Evolutionary conservation across 2,329 filamentous ascomycete genomes (phyloP).

Genomic region (Gliomastix tumulicola): DNA sequence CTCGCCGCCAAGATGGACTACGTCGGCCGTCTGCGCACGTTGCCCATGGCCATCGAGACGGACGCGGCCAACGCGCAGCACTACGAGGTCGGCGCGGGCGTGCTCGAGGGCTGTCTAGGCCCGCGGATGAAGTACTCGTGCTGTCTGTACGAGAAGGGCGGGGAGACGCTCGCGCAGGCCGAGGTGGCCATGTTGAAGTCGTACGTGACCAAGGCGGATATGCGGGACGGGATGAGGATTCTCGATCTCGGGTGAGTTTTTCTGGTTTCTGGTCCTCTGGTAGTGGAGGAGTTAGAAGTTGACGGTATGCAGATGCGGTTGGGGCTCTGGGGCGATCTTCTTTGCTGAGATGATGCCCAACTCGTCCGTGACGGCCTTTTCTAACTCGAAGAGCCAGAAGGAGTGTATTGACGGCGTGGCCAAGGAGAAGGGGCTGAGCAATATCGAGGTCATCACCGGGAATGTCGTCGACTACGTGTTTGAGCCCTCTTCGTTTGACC

Average conservation of each 20-base stretch:
- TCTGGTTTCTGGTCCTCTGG: too few relatives aligned
- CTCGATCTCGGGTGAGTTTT: slow-evolving; percentile 59
- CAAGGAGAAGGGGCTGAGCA: slow-evolving; percentile 45
- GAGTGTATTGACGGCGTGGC: slow-evolving; percentile 57
- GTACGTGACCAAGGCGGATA: slow-evolving; percentile 54
- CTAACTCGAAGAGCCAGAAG: slow-evolving; percentile 64
- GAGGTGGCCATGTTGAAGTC: slow-evolving; percentile 59
- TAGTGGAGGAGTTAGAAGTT: too few relatives aligned
- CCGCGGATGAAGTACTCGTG: slow-evolving; percentile 68
- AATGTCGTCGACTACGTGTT: slow-evolving; percentile 63
- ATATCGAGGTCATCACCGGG: slow-evolving; percentile 58
- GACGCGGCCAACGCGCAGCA: slow-evolving; percentile 61
- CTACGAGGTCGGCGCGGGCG: slow-evolving; percentile 64
- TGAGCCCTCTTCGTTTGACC: slow-evolving; percentile 48
- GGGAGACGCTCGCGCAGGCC: slow-evolving; percentile 56
- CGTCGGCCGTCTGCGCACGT: slow-evolving; percentile 47
- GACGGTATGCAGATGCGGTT: too few relatives aligned
- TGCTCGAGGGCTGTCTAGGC: slow-evolving; percentile 54
- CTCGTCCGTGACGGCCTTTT: slow-evolving; percentile 58
- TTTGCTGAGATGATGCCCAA: slow-evolving; percentile 59
- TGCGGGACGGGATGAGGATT: slow-evolving; percentile 53
- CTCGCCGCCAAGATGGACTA: slow-evolving; percentile 58
- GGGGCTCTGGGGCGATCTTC: slow-evolving; percentile 60
- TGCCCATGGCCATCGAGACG: slow-evolving; percentile 64
- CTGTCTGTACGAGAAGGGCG: slow-evolving; percentile 56